A percentile compares a stretch with the other conserved stretches of the same genome.
phyloP scores from a whole-genome alignment of 2,329 filamentous ascomycete genomes.

The Fusarium brachygibbosum region DNA sequence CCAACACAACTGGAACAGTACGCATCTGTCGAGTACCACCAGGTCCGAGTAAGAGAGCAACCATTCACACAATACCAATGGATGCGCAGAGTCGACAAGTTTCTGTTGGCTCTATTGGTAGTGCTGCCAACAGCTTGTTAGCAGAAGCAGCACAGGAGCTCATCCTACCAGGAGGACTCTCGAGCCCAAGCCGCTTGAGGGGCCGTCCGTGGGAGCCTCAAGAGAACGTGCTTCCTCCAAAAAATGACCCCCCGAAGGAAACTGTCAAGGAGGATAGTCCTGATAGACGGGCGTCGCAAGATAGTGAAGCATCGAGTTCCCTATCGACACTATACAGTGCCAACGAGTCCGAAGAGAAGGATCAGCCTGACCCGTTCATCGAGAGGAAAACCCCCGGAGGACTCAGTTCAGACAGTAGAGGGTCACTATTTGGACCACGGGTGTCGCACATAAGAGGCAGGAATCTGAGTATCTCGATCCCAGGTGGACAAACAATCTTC shows the following conservation, averaged over 20 bases:
- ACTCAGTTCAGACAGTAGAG: conserved; percentile 22
- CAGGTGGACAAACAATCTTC: conserved; percentile 23
- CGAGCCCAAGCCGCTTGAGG: conserved; percentile 61
- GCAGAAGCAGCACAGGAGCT: conserved; percentile 54
- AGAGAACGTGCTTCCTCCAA: conserved; percentile 9
- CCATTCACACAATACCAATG: conserved; percentile 36
- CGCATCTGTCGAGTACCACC: conserved; percentile 40
- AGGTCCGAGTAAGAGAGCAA: conserved; percentile 50
- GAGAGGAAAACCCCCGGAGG: conserved; percentile 30
- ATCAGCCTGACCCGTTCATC: conserved; percentile 53
- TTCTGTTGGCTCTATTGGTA: conserved; percentile 53
- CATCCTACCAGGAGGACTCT: conserved; percentile 54
- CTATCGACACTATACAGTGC: conserved; percentile 70
- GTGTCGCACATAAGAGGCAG: conserved; percentile 35
- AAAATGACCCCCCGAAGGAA: conserved; percentile 14
- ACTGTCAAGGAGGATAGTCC: conserved; percentile 34
- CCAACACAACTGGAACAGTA: conserved; percentile 42
- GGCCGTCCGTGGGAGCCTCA: conserved; percentile 48
- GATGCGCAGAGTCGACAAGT: conserved; percentile 44
- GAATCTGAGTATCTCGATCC: conserved; percentile 42
- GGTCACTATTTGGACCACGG: conserved; percentile 39
- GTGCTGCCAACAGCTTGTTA: conserved; percentile 59
- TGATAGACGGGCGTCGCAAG: conserved; percentile 51
- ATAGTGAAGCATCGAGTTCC: conserved; percentile 65
- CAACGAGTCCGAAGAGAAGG: conserved; percentile 61